These are phyloP conservation scores for Puccinia hordei DNA, from an alignment of 1,284 basidiomycete species.

Conservation along the genomic window DNA sequence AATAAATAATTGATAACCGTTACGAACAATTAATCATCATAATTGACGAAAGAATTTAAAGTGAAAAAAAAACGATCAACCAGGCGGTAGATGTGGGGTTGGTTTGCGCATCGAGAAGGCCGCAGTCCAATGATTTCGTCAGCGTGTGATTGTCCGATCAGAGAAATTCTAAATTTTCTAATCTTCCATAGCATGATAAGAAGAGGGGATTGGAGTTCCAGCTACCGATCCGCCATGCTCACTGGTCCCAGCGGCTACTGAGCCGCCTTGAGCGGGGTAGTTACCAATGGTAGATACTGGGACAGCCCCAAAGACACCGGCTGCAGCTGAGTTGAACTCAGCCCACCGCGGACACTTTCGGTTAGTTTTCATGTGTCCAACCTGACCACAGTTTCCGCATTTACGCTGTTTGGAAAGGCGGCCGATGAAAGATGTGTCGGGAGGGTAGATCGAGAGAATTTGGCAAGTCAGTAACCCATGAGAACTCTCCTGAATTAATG, in stretches of 20 bases:
- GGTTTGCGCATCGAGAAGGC: not conserved
- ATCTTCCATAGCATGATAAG: conserved; percentile 14
- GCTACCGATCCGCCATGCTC: conserved; percentile 36
- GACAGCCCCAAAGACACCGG: conserved; percentile 25
- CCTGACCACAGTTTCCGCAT: conserved; percentile 89
- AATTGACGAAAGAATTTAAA: not conserved
- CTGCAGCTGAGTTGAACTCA: conserved; percentile 69
- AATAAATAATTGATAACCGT: not conserved
- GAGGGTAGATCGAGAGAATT: not conserved
- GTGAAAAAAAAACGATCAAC: not conserved
- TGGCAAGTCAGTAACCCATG: no score
- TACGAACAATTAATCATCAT: not conserved
- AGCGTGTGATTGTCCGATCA: not conserved
- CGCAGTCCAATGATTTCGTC: no score
- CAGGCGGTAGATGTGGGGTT: not conserved
- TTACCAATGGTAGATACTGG: not conserved
- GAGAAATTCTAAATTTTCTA: not conserved
- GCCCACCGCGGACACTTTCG: conserved; percentile 88
- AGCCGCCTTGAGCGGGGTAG: not conserved
- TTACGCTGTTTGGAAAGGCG: conserved; percentile 65
- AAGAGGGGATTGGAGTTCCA: conserved; percentile 16
- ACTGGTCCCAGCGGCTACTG: not conserved
- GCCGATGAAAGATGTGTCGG: not conserved
- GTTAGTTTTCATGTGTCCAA: conserved; percentile 97
- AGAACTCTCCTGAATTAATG: not conserved